phyloP scores from a whole-genome alignment of 257 asterid genomes.

The Scutellaria barbata region DNA sequence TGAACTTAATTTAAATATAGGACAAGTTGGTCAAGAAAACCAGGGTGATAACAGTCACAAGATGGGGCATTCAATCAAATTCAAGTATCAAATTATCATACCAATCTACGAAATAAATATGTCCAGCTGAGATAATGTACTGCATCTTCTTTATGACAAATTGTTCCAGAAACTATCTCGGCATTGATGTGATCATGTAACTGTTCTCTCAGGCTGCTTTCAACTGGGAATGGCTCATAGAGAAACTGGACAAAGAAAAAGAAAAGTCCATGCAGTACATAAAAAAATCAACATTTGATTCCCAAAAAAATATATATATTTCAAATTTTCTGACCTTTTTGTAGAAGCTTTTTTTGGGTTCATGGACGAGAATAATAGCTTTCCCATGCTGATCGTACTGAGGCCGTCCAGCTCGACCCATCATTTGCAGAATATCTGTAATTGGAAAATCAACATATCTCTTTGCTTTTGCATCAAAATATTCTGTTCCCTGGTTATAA shows the following conservation, averaged over 20 bases:
- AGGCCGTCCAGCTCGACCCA: conserved; percentile 99
- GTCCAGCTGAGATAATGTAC: conserved; percentile 99
- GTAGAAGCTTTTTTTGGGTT: conserved; percentile 97
- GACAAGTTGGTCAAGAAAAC: background rate
- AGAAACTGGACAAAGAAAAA: conserved; percentile 64
- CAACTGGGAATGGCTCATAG: conserved; percentile 98
- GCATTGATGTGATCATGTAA: conserved; percentile 97
- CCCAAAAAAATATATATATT: background rate
- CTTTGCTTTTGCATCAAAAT: conserved; percentile 87
- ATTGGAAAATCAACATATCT: conserved; percentile 96
- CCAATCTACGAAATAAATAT: conserved; percentile 95
- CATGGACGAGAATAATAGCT: conserved; percentile 99
- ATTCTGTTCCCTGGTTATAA: conserved; percentile 88
- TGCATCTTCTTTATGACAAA: conserved; percentile 90
- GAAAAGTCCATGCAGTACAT: conserved; percentile 20
- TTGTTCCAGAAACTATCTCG: conserved; percentile 96
- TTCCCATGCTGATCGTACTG: conserved; percentile 98
- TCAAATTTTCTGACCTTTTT: conserved; percentile 61
- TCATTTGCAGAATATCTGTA: conserved; percentile 96
- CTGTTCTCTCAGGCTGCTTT: conserved; percentile 97
- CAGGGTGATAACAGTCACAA: conserved; percentile 4
- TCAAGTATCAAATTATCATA: conserved; percentile 42
- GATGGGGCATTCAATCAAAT: conserved; percentile 22
- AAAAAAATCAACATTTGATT: background rate
- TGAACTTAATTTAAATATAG: background rate